phyloP scores from a whole-genome alignment of 2,329 filamentous ascomycete species.

The Rutstroemia sp. region DNA sequence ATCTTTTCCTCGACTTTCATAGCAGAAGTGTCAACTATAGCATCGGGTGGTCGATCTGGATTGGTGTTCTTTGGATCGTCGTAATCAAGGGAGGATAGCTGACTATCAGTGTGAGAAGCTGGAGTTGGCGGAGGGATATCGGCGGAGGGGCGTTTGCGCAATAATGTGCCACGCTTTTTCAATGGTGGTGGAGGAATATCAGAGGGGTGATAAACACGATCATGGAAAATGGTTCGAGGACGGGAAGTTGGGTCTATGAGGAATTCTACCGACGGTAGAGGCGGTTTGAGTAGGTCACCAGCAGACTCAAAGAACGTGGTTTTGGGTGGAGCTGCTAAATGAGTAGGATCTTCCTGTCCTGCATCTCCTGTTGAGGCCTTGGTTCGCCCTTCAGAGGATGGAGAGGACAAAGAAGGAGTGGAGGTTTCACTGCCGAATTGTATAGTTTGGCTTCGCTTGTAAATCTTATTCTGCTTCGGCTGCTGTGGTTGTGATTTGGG shows the following conservation, averaged over 20 bases:
- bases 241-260: slow-evolving; percentile 76
- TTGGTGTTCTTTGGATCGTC: slow-evolving; percentile 44
- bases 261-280: slow-evolving; percentile 73
- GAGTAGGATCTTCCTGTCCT: slow-evolving; percentile 38
- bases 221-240: slow-evolving; percentile 89
- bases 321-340: slow-evolving; percentile 66
- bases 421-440: slow-evolving; percentile 33
- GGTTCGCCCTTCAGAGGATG: slow-evolving; percentile 25
- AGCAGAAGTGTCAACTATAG: slow-evolving; percentile 50
- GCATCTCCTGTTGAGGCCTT: slow-evolving; percentile 25
- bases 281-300: slow-evolving; percentile 85
- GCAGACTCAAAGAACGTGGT: slow-evolving; percentile 95
- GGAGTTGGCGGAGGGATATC: slow-evolving; percentile 13
- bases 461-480: slow-evolving; percentile 61
- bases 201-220: slow-evolving; percentile 86
- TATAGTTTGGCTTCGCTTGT: slow-evolving; percentile 71
- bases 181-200: slow-evolving; percentile 82
- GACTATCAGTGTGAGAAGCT: slow-evolving; percentile 35
- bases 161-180: slow-evolving; percentile 41
- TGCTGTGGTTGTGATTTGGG: slow-evolving; percentile 43
- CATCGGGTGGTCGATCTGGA: slow-evolving; percentile 38
- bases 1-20: slow-evolving; percentile 98
- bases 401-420: slow-evolving; percentile 3
- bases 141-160: slow-evolving; percentile 17
- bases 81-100: slow-evolving; percentile 41